phyloP scores from a whole-genome alignment of 306 rosid species.

The Oxytropis ochrocephala region DNA sequence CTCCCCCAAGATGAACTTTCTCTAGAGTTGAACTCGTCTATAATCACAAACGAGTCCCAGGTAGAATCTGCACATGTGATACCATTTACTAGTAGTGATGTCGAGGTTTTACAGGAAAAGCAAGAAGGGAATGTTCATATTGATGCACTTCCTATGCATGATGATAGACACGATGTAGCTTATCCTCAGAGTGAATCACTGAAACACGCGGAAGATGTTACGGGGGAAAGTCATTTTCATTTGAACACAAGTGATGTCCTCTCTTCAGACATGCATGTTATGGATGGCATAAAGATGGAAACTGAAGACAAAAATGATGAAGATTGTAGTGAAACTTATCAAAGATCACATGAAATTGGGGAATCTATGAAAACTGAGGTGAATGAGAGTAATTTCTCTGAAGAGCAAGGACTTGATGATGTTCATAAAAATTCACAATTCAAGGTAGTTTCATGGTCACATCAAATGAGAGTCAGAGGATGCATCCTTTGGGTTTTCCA shows the following conservation, averaged over 20 bases:
- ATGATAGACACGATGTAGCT: slow-evolving; percentile 24
- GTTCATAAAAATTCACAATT: slow-evolving; percentile 2
- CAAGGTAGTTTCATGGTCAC: slow-evolving; percentile 17
- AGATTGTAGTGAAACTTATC: slow-evolving; percentile 26
- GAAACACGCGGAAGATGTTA: slow-evolving; percentile 28
- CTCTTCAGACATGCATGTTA: slow-evolving; percentile 28
- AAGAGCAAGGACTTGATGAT: slow-evolving; percentile 30
- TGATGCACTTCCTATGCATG: slow-evolving; percentile 19
- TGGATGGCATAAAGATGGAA: slow-evolving; percentile 24
- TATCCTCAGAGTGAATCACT: slow-evolving; percentile 24
- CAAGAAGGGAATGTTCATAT: slow-evolving; percentile 32
- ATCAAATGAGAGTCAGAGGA: slow-evolving; percentile 18
- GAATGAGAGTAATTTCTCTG: slow-evolving; percentile 26
- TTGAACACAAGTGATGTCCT: slow-evolving; percentile 24
- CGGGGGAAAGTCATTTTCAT: slow-evolving; percentile 19
- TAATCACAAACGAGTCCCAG: slow-evolving; percentile 19
- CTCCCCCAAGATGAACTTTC: slow-evolving; percentile 20
- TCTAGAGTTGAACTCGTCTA: slow-evolving; percentile 28
- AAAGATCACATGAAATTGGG: slow-evolving; percentile 27
- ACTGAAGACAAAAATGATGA: slow-evolving; percentile 30
- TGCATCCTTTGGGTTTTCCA: slow-evolving; percentile 20
- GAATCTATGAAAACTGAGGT: slow-evolving; percentile 21
- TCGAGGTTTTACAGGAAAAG: slow-evolving; percentile 23
- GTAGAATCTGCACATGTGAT: slow-evolving; percentile 25
- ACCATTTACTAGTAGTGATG: slow-evolving; percentile 17